These are phyloP conservation scores for Capsicum chinense DNA, from an alignment of 257 asterid species.

Conservation along the genomic window DNA sequence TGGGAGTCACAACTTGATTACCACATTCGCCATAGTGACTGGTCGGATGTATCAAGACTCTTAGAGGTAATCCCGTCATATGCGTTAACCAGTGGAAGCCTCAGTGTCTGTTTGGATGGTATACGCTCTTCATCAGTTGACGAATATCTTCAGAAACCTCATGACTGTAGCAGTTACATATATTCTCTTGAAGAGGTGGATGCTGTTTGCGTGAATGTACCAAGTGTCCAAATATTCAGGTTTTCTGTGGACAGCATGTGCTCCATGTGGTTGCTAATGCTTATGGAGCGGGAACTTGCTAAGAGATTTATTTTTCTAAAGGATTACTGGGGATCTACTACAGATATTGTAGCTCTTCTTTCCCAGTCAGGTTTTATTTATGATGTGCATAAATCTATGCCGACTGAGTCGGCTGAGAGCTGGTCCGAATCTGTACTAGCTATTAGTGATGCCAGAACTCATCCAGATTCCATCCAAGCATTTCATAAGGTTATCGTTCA, in stretches of 20 bases:
- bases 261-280: constrained; percentile 75
- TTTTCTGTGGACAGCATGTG: constrained; percentile 58
- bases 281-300: constrained; percentile 88
- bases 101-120: constrained; percentile 71
- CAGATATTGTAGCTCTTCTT: constrained; percentile 73
- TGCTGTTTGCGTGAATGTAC: constrained; percentile 68
- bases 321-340: constrained; percentile 74
- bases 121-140: constrained; percentile 50
- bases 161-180: constrained; percentile 53
- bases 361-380: constrained; percentile 79
- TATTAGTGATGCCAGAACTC: constrained; percentile 53
- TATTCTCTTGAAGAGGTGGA: constrained; percentile 78
- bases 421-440: constrained; percentile 60
- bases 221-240: constrained; percentile 67
- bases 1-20: constrained; percentile 99
- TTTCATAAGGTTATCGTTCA: constrained; percentile 80
- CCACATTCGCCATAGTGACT: constrained; percentile 84
- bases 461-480: constrained; percentile 64
- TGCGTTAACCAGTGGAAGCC: constrained; percentile 72
- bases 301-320: constrained; percentile 67
- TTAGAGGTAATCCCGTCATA: constrained; percentile 79
- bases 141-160: constrained; percentile 51
- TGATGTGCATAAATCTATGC: constrained; percentile 45
- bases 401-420: constrained; percentile 50
- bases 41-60: constrained; percentile 84